Base-by-base conservation (phyloP, 108 stramenopile species). In the Cyclotella atomus region DNA sequence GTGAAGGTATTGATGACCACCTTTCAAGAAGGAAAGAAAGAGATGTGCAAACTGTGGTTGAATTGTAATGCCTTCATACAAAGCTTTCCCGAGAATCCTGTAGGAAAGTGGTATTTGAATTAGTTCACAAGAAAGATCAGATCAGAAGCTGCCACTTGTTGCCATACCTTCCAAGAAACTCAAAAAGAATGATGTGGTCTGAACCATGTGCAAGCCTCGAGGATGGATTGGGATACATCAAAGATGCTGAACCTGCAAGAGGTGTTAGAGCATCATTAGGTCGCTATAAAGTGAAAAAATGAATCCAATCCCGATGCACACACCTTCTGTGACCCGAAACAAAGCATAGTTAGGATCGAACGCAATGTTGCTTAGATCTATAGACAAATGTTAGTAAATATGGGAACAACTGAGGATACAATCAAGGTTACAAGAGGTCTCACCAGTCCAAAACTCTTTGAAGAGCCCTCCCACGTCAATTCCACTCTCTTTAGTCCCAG, bases 381-480 rank as follows among this genome's bases (percentile, higher is more conserved):
- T 41, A 21, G 25, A 41, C 6, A 81, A 84, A 83, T 79, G 54
- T 6, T 12, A 17, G 6, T 6, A 2, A 2, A 29, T 28, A 19
- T 67, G 57, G 20, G 6, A 53, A 30, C 23, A 34, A 52, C 20
- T 36, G 16, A 9, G 33, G 38, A 2, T 20, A 1, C 17, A n/a
- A 55, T 27, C 12, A 36, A 0, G 47, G 45, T 3, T 38, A 15
- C 34, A 41, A 65, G 2, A 20, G 44, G 20, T 49, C 74, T 46
- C 41, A 68, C 75, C 68, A 21, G 91, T 89, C 91, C 91, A 97
- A 68, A 98, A 97, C 59, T 99, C 99, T 85, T 99, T 99, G 81
- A 98, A 98, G 12, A 99, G 85, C 5, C 99, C 99, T 20, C 99
- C 99, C 36, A 96, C 96, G 83, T 99, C 99, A 53, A 99, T 94